Percentiles rank a stretch among this genome's conserved stretches.
Evolutionary conservation across 1,284 basidiomycete genomes (phyloP).

Genomic region (Athelia sp.): DNA sequence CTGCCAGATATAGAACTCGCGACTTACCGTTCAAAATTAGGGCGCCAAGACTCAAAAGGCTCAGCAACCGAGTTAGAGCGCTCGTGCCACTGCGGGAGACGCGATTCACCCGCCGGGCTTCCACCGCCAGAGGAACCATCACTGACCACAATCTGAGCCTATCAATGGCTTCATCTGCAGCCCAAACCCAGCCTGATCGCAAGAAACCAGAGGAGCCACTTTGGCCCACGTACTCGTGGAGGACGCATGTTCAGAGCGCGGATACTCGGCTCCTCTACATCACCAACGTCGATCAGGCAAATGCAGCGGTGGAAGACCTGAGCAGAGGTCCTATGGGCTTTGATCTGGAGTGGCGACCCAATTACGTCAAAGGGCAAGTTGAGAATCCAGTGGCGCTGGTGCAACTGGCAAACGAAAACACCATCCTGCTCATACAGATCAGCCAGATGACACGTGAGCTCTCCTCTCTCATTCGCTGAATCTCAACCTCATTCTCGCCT

Average conservation of each 20-base stretch:
- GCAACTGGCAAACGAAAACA: conserved; percentile 53
- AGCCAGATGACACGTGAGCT: conserved; percentile 50
- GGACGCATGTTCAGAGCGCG: neutral
- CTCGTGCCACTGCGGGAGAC: too few relatives aligned
- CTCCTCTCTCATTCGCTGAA: neutral
- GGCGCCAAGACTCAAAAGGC: too few relatives aligned
- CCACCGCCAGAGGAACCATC: too few relatives aligned
- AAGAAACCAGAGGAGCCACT: neutral
- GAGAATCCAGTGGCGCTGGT: conserved; percentile 67
- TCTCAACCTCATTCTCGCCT: conserved; percentile 5
- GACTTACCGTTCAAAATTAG: too few relatives aligned
- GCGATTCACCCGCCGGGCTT: too few relatives aligned
- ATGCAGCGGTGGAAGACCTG: conserved; percentile 15
- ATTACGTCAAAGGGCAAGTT: conserved; percentile 37
- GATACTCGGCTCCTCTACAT: conserved; percentile 18
- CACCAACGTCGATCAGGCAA: conserved; percentile 15
- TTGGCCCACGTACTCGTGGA: conserved; percentile 22
- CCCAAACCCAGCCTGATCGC: neutral
- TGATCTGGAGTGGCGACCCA: conserved; percentile 74
- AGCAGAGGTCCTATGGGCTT: conserved; percentile 49
- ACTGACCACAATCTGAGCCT: too few relatives aligned
- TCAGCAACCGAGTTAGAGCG: too few relatives aligned
- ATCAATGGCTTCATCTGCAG: neutral
- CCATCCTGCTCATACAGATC: conserved; percentile 59
- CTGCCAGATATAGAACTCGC: too few relatives aligned